Percentiles rank a stretch among this genome's conserved stretches.
Conservation (phyloP, 805 yeast species). For the Starmera caribaea region DNA sequence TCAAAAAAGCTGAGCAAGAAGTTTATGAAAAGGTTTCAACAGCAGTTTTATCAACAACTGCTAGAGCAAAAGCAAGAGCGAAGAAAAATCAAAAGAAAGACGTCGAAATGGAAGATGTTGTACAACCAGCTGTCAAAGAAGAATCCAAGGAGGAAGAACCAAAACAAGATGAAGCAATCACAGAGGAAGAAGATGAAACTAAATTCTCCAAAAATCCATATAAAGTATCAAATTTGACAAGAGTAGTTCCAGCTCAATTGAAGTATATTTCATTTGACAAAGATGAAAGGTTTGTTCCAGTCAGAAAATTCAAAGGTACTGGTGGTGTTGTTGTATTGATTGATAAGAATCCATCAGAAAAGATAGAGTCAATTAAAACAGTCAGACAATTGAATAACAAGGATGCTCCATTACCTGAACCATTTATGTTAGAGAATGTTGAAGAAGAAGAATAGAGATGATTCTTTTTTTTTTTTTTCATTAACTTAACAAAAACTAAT, state of each 20-base stretch:
- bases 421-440: slow-evolving; percentile 44
- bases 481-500: too few species aligned
- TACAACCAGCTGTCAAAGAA: slow-evolving; percentile 25
- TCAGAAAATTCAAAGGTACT: slow-evolving; percentile 61
- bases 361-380: slow-evolving; percentile 64
- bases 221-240: slow-evolving; percentile 66
- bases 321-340: slow-evolving; percentile 65
- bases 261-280: slow-evolving; percentile 71
- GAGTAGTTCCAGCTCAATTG: slow-evolving; percentile 86
- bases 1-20: slow-evolving; percentile 68
- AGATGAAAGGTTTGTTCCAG: slow-evolving; percentile 72
- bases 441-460: slow-evolving; percentile 30
- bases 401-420: slow-evolving; percentile 68
- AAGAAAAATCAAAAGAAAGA: slow-evolving; percentile 48
- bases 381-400: slow-evolving; percentile 68
- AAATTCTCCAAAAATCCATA: slow-evolving; percentile 58
- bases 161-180: slow-evolving; percentile 4
- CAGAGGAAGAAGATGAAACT: slow-evolving; percentile 25
- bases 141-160: slow-evolving; percentile 12
- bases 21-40: slow-evolving; percentile 85
- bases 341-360: slow-evolving; percentile 53
- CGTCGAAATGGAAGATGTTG: slow-evolving; percentile 38
- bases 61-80: slow-evolving; percentile 89
- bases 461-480: too few species aligned
- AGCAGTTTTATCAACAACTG: slow-evolving; percentile 91